Base-by-base conservation (phyloP, 2,329 filamentous ascomycete species). In the Xylaria sp. region DNA sequence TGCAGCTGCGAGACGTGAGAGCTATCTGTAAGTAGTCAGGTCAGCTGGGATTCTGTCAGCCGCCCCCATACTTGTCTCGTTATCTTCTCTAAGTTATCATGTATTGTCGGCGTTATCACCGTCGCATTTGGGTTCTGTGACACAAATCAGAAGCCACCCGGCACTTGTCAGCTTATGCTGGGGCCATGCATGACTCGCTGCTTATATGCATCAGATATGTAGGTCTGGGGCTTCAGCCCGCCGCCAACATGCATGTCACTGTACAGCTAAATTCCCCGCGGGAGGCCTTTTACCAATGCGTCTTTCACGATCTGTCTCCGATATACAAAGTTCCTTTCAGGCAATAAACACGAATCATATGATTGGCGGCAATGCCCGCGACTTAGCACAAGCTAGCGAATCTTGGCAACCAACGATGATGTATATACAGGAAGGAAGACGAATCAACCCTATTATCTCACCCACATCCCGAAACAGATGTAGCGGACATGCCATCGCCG, bases 1-100 rank as follows among this genome's bases (percentile, higher is more conserved):
- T 31, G 20, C 40, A 31, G 26, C 56, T 61, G 65, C 59, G 53
- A 46, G 63, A 62, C 26, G 10, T 33, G 38, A 23, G 28, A 65
- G 42, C 31, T 44, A 46, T 53, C 17, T 53, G 42, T 49, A 48
- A 11, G 11, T 7, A 33, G 15, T 54, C 56, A 40, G 60, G 56
- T 67, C 60, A 67, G 65, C 60, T 67, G 60, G 31, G 46, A 38
- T 40, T 60, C 15, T 28, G 54, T 59, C 59, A 48, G 51, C 36
- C 59, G 26, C 20, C 40, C 33, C 58, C 58, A 44, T 44, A 28
- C 26, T 46, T 44, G 20, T 20, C 26, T 46, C n/a, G 9, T 46
- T 23, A 20, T 23, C 42, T 23, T 28, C 23, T 44, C 13, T 31
- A 33, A 33, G 33, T 33, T 2, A 28, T 4, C 5, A 28, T 10